A percentile compares a stretch with the other conserved stretches of the same genome.
Evolutionary conservation across 768 basidiomycete species (phyloP).

Genomic region (Pleurotus citrinopileatus): DNA sequence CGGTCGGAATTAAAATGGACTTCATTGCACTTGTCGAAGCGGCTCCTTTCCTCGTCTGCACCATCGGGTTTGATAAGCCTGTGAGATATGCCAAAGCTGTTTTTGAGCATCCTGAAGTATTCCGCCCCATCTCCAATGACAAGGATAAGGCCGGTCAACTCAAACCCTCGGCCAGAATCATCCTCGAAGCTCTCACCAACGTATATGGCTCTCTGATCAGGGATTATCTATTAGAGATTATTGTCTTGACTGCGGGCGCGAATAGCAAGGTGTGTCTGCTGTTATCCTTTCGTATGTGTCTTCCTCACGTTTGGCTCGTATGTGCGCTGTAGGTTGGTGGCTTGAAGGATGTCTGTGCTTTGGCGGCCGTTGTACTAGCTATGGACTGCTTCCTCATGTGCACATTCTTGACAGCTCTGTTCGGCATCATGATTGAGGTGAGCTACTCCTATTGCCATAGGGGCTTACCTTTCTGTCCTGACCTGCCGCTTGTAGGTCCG

Average conservation of each 20-base stretch:
- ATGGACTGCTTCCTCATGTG: slow-evolving; percentile 87
- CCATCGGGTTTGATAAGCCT: slow-evolving; percentile 97
- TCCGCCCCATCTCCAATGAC: slow-evolving; percentile 35
- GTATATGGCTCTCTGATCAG: slow-evolving; percentile 84
- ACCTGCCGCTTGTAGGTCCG: slow-evolving; percentile 66
- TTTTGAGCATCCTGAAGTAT: slow-evolving; percentile 71
- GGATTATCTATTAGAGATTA: slow-evolving; percentile 92
- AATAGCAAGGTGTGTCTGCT: slow-evolving; percentile 58
- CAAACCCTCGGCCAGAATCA: slow-evolving; percentile 80
- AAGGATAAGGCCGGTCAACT: slow-evolving; percentile 30
- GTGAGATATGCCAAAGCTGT: slow-evolving; percentile 87
- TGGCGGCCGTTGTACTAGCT: slow-evolving; percentile 83
- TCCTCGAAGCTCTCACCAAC: slow-evolving; percentile 76
- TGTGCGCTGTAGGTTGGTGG: slow-evolving; percentile 44
- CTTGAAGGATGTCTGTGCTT: slow-evolving; percentile 89
- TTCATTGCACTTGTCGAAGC: slow-evolving; percentile 93
- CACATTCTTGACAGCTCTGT: slow-evolving; percentile 84
- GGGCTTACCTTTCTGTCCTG: too few relatives aligned
- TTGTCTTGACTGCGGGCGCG: slow-evolving; percentile 84
- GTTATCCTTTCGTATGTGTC: not conserved
- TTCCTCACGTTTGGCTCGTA: not conserved
- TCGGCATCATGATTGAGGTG: slow-evolving; percentile 95
- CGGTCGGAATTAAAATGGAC: slow-evolving; percentile 85
- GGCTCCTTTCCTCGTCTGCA: slow-evolving; percentile 95
- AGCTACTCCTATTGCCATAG: too few relatives aligned